These are phyloP conservation scores for Iberis pinnata DNA, from an alignment of 345 rosid genomes.

Conservation along the genomic window DNA sequence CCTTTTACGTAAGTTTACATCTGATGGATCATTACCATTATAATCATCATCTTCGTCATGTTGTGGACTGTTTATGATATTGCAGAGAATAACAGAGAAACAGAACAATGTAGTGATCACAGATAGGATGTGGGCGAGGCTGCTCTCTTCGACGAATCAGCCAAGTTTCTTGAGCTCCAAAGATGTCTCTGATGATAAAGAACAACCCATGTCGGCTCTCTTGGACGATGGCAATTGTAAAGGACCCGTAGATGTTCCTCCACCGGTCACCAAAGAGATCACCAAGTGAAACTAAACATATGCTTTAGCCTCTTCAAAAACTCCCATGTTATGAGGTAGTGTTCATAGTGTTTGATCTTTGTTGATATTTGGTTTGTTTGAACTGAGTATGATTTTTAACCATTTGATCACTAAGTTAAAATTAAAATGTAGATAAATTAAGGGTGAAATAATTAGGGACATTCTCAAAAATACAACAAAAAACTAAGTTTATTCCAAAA, in stretches of 20 bases:
- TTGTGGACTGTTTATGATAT: conserved; percentile 6
- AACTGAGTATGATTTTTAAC: too few species aligned
- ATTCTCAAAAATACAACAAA: too few species aligned
- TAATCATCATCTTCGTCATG: not conserved
- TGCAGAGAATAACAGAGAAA: conserved; percentile 54
- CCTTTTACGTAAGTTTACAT: conserved; percentile 53
- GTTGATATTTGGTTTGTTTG: too few species aligned
- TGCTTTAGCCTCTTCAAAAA: too few species aligned
- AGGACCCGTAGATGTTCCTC: conserved; percentile 19
- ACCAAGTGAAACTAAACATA: conserved; percentile 14
- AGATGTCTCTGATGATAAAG: conserved; percentile 24
- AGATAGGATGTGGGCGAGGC: conserved; percentile 81
- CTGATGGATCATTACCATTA: not conserved
- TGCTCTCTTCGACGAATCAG: conserved; percentile 65
- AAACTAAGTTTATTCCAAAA: too few species aligned
- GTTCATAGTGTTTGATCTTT: too few species aligned
- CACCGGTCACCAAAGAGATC: conserved; percentile 29
- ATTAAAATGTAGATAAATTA: too few species aligned
- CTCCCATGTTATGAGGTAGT: too few species aligned
- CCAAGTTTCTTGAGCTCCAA: conserved; percentile 54
- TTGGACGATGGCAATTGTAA: conserved; percentile 26
- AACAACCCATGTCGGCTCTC: conserved; percentile 19
- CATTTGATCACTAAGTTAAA: too few species aligned
- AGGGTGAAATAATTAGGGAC: too few species aligned
- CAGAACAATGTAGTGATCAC: conserved; percentile 63